Conservation (phyloP, 2,329 filamentous ascomycete genomes). For the Fusarium mexicanum region DNA sequence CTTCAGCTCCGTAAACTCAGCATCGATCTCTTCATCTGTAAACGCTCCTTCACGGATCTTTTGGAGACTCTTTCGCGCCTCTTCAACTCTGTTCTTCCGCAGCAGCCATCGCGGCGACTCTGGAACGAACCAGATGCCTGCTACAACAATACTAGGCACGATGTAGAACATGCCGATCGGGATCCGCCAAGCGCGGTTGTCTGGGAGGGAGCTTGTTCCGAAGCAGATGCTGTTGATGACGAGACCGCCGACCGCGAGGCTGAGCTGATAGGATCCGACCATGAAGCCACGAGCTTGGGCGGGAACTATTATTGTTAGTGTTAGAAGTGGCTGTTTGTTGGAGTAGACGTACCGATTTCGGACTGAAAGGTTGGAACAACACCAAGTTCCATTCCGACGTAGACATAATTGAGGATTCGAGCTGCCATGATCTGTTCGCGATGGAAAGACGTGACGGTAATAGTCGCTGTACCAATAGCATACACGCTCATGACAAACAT, state of each 20-base stretch:
- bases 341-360: slow-evolving; percentile 39
- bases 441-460: slow-evolving; percentile 26
- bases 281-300: slow-evolving; percentile 45
- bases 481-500: slow-evolving; percentile 51
- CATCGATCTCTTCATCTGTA: slow-evolving; percentile 30
- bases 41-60: slow-evolving; percentile 22
- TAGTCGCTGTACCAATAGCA: slow-evolving; percentile 40
- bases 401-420: slow-evolving; percentile 39
- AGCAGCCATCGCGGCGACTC: slow-evolving; percentile 43
- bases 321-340: not conserved
- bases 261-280: slow-evolving; percentile 49
- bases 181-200: slow-evolving; percentile 37
- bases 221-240: slow-evolving; percentile 40
- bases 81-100: slow-evolving; percentile 23
- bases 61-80: slow-evolving; percentile 16
- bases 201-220: slow-evolving; percentile 30
- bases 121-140: slow-evolving; percentile 34
- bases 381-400: slow-evolving; percentile 38
- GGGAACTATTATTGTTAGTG: slow-evolving; percentile 28
- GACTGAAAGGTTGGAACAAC: slow-evolving; percentile 49
- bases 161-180: slow-evolving; percentile 39
- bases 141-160: slow-evolving; percentile 21
- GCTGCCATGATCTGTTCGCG: slow-evolving; percentile 37
- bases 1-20: slow-evolving; percentile 20
- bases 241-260: slow-evolving; percentile 40